Evolutionary conservation across 805 yeast species (phyloP), one percentile per base, ranked within the genome.

Genomic region (Candida maesae): DNA sequence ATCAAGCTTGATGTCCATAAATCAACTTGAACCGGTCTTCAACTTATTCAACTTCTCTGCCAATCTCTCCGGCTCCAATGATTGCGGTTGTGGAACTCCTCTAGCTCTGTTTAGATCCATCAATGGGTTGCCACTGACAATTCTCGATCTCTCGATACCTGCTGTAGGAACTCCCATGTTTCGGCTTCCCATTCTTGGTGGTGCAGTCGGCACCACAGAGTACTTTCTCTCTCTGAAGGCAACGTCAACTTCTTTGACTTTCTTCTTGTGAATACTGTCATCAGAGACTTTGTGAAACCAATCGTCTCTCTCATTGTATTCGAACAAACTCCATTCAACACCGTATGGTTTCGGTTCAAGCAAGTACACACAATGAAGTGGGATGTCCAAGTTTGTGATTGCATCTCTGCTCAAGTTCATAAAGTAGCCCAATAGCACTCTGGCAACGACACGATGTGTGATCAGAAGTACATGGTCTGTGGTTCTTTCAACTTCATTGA

Each of bases 341-440:
- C 98, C 98, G 61, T 88, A 91, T 0, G 98, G 97, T 60, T 86
- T 87, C 36, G 91, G 89, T 57, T 91, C 97, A 46, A 91, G 72
- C 43, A 91, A 77, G 59, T 90, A 91, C 9, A 91, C 79, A 8
- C 96, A 85, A 58, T 91, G 97, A 41, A 91, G 67, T 5, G 98
- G 98, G 6, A 91, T 90, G 63, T 91, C 97, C 49, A 91, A 71
- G 52, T 86, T 95, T 1, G 95, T 90, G 44, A 91, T 85, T 1
- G 87, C 71, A 30, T 85, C 84, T 52, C 81, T 75, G 49, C 81
- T 80, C 45, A 93, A 67, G 56, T 90, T 91, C 72, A 91, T 70
- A 54, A 88, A 93, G 61, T 91, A 91, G 0, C 95, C 96, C 41
- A 91, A 66, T 37, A 91, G 65, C 13, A 91, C 87, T 34, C 98